phyloP scores from a whole-genome alignment of 768 basidiomycete genomes.

The Russula lepida region DNA sequence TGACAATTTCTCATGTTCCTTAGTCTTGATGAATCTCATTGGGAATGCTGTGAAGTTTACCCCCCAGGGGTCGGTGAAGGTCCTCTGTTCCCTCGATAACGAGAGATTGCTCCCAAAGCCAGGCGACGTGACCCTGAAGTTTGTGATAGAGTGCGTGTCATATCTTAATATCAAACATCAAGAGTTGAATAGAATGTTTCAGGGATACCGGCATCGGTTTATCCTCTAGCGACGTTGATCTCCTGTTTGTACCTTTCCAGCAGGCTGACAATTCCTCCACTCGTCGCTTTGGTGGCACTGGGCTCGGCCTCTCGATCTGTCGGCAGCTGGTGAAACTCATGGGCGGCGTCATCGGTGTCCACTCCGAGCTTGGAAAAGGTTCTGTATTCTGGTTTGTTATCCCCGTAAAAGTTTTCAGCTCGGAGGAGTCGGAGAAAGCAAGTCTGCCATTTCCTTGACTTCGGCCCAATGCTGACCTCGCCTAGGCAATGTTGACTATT shows the following conservation, averaged over 20 bases:
- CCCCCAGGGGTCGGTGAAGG: constrained; percentile 50
- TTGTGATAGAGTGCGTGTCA: constrained; percentile 47
- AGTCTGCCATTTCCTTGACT: background rate
- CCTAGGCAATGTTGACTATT: constrained; percentile 41
- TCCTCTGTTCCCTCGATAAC: constrained; percentile 49
- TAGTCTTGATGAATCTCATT: constrained; percentile 70
- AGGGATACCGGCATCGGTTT: constrained; percentile 72
- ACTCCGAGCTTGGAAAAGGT: constrained; percentile 54
- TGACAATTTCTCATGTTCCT: background rate
- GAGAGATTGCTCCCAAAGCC: constrained; percentile 27
- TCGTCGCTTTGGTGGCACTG: constrained; percentile 70
- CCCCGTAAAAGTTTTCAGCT: constrained; percentile 50
- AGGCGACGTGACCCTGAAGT: constrained; percentile 47
- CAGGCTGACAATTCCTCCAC: constrained; percentile 77
- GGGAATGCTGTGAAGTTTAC: constrained; percentile 77
- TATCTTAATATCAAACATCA: background rate
- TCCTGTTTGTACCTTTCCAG: constrained; percentile 66
- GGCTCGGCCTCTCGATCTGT: constrained; percentile 66
- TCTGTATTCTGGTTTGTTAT: constrained; percentile 71
- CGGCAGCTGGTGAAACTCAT: constrained; percentile 69
- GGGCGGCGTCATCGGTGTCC: constrained; percentile 64
- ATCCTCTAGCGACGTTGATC: constrained; percentile 54
- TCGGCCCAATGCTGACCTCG: background rate
- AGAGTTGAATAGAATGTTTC: background rate
- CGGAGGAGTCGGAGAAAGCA: constrained; percentile 52